Evolutionary conservation across 257 asterid genomes (phyloP), one percentile per base, ranked within the genome.

Genomic region (Ligustrum vulgare): DNA sequence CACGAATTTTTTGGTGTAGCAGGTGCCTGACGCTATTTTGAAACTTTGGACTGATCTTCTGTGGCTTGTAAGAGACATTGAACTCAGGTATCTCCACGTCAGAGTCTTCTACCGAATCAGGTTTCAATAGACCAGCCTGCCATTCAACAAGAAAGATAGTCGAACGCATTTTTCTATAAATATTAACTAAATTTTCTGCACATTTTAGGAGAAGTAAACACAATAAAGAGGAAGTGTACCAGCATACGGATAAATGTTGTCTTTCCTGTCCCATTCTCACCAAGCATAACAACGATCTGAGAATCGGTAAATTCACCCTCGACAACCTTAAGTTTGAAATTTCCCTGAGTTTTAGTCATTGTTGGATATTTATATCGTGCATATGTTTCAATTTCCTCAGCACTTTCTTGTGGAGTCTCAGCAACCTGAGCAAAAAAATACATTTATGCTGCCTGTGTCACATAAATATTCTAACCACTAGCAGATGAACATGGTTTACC

Each of bases 301-400:
- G 99, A 95, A 79, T 95, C 99, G 20, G 99, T 93, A 82, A 95
- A 95, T 85, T 95, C 99, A 54, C 99, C 99, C 90, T 95, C 97
- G 69, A 83, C 11, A 28, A 91, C 99, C 89, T 91, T 91, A 69
- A 94, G 98, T 77, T 60, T 89, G 88, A 94, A 94, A 84, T 91
- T 90, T 2, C 99, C 99, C 83, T 91, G 98, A 23, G 98, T 92
- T 80, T 91, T 92, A 16, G 84, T 70, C 98, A 94, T 94, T 75
- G 97, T 88, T 69, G 99, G 99, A 77, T 91, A 94, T 75, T 45
- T 91, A 74, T 94, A 94, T 75, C 98, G 85, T 10, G 98, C 98
- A 75, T 94, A 94, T 0, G 96, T 85, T 81, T 91, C 92, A 60
- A 93, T 85, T 82, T 94, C 99, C 84, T 94, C 99, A 1, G 93